Conservation (phyloP, 305 asterid species). For the Fraxinus velutina region DNA sequence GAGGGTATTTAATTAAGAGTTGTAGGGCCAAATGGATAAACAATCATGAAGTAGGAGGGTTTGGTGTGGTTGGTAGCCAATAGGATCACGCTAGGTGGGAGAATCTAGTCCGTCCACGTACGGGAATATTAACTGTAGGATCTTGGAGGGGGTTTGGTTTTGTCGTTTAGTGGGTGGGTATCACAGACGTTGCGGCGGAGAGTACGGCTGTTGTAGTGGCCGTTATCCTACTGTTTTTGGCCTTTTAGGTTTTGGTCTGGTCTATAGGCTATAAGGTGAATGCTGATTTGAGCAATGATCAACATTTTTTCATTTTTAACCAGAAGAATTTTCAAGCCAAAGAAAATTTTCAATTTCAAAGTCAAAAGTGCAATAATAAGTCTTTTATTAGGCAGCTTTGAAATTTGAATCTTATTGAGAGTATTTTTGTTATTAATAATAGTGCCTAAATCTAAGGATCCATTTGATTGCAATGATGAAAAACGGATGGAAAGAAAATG, state of each 20-base stretch:
- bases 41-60: constrained; percentile 36
- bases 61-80: constrained; percentile 49
- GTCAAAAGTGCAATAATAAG: not conserved
- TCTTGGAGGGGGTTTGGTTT: not conserved
- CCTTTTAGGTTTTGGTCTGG: not conserved
- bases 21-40: constrained; percentile 37
- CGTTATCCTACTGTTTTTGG: not conserved
- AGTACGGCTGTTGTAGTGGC: not conserved
- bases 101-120: constrained; percentile 43
- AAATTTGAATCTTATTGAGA: not conserved
- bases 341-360: not conserved
- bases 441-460: not conserved
- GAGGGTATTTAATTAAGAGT: not conserved
- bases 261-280: not conserved
- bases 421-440: too few species aligned
- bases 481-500: too few species aligned
- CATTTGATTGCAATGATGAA: too few species aligned
- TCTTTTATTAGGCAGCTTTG: not conserved
- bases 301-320: too few species aligned
- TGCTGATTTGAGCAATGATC: not conserved
- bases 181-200: not conserved
- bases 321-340: not conserved
- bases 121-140: constrained; percentile 4
- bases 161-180: not conserved
- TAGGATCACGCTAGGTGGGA: constrained; percentile 35